These are phyloP conservation scores for Castanopsis chinensis DNA, from an alignment of 306 rosid species.

Conservation along the genomic window DNA sequence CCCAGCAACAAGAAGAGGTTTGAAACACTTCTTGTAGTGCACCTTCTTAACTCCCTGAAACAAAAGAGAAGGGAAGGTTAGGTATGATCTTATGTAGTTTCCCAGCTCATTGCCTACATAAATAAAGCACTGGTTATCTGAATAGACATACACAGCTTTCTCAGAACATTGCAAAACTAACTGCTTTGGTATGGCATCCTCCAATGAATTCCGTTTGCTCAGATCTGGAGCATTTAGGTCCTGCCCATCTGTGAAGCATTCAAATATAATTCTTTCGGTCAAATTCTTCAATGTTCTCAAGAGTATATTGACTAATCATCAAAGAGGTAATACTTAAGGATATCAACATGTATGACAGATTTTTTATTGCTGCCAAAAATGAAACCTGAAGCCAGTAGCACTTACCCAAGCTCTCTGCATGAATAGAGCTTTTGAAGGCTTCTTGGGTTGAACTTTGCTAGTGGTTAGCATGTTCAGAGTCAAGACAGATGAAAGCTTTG, in stretches of 20 bases:
- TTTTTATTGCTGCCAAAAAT: conserved; percentile 3
- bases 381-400: conserved; percentile 14
- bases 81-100: conserved; percentile 10
- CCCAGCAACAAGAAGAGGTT: conserved; percentile 80
- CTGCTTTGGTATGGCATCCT: conserved; percentile 48
- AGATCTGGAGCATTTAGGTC: conserved; percentile 33
- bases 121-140: conserved; percentile 48
- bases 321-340: not conserved
- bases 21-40: conserved; percentile 68
- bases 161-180: conserved; percentile 72
- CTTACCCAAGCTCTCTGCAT: conserved; percentile 74
- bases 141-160: conserved; percentile 73
- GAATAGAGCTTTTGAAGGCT: conserved; percentile 74
- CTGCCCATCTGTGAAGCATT: conserved; percentile 49
- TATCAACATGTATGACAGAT: not conserved
- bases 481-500: conserved; percentile 71
- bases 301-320: not conserved
- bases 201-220: conserved; percentile 39
- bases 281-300: conserved; percentile 23
- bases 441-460: conserved; percentile 68
- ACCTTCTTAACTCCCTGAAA: conserved; percentile 87
- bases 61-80: conserved; percentile 3
- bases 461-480: conserved; percentile 50
- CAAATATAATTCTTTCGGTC: not conserved
- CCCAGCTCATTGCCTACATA: not conserved